Evolutionary conservation across 2,329 filamentous ascomycete genomes (phyloP).

Genomic region (Cladophialophora yegresii): DNA sequence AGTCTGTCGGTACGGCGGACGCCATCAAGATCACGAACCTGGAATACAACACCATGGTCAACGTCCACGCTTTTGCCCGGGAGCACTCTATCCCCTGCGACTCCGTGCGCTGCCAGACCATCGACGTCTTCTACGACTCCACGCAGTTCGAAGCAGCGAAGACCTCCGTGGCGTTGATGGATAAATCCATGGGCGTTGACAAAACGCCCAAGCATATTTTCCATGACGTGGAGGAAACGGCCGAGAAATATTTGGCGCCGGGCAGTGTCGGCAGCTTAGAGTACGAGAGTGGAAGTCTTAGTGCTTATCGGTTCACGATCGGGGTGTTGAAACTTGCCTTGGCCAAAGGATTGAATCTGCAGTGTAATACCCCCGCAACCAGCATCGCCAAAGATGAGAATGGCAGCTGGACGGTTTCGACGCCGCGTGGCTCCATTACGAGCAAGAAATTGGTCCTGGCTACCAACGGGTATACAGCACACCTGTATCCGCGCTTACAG

Average conservation of each 20-base stretch:
- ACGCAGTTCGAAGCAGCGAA: constrained; percentile 46
- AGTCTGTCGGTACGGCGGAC: constrained; percentile 50
- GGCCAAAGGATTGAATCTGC: constrained; percentile 39
- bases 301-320: constrained; percentile 45
- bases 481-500: constrained; percentile 49
- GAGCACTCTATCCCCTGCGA: constrained; percentile 55
- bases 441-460: constrained; percentile 54
- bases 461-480: constrained; percentile 58
- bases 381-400: constrained; percentile 27
- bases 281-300: constrained; percentile 51
- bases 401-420: constrained; percentile 42
- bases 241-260: constrained; percentile 46
- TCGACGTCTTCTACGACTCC: constrained; percentile 61
- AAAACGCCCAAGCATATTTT: constrained; percentile 50
- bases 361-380: constrained; percentile 40
- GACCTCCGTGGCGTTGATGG: constrained; percentile 51
- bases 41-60: constrained; percentile 57
- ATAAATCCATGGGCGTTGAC: constrained; percentile 46
- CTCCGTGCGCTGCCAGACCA: constrained; percentile 54
- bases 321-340: constrained; percentile 53
- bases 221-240: constrained; percentile 48
- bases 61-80: constrained; percentile 58
- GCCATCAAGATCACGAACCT: constrained; percentile 56
- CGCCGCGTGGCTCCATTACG: constrained; percentile 47
- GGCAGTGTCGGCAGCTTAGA: constrained; percentile 52